phyloP scores from a whole-genome alignment of 768 basidiomycete genomes.

The Suillus paluster region DNA sequence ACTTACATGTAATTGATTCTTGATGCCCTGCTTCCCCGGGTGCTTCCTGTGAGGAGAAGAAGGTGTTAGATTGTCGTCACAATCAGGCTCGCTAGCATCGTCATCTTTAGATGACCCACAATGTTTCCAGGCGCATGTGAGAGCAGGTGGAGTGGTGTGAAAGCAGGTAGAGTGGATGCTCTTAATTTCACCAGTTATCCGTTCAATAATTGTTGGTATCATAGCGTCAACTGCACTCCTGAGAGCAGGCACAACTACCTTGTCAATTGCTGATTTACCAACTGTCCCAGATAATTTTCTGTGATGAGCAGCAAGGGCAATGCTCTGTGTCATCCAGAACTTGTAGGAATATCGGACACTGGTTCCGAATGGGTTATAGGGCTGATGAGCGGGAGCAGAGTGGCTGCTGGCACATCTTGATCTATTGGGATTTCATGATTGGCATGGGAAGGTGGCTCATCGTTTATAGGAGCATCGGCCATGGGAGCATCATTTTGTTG shows the following conservation, averaged over 20 bases:
- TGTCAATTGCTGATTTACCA: neutral
- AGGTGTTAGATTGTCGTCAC: neutral
- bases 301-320: neutral
- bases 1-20: constrained; percentile 10
- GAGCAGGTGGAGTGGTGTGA: no score
- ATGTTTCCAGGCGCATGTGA: neutral
- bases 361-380: no score
- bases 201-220: neutral
- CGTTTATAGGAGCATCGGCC: no score
- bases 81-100: neutral
- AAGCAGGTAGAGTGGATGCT: neutral
- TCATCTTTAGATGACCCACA: neutral
- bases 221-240: neutral
- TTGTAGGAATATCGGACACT: neutral
- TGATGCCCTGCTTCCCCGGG: neutral
- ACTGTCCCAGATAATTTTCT: neutral
- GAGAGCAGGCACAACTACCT: neutral
- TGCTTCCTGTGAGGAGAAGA: neutral
- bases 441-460: neutral
- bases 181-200: neutral
- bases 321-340: neutral
- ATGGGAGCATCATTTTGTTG: neutral
- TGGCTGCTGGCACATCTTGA: neutral
- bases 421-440: neutral
- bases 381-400: neutral